phyloP scores from a whole-genome alignment of 352 stramenopile species.

The Globisporangium acanthophoron region DNA sequence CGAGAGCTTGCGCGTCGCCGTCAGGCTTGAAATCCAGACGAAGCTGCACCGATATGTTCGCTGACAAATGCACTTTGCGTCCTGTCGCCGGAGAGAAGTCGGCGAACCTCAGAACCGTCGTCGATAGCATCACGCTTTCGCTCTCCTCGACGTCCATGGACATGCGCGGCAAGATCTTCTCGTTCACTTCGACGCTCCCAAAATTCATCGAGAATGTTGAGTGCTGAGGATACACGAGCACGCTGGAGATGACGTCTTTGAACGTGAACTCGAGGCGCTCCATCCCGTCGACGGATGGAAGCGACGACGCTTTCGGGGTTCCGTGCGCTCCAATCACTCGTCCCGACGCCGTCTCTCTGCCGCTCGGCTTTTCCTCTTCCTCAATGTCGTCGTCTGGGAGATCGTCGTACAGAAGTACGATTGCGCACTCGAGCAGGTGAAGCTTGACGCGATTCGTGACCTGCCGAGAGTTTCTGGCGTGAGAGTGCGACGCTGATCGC shows the following conservation, averaged over 20 bases:
- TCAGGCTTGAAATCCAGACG: slow-evolving; percentile 51
- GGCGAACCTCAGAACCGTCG: slow-evolving; percentile 49
- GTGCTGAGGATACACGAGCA: slow-evolving; percentile 52
- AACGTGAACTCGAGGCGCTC: slow-evolving; percentile 61
- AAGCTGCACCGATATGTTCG: slow-evolving; percentile 63
- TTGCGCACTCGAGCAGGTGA: slow-evolving; percentile 69
- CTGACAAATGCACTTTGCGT: slow-evolving; percentile 54
- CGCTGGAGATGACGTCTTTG: slow-evolving; percentile 70
- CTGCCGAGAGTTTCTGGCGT: slow-evolving; percentile 21
- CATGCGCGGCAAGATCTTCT: slow-evolving; percentile 74
- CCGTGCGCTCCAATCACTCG: slow-evolving; percentile 20
- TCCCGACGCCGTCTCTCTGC: slow-evolving; percentile 13
- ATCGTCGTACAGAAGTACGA: slow-evolving; percentile 80
- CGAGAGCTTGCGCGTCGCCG: slow-evolving; percentile 19
- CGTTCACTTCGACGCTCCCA: slow-evolving; percentile 54
- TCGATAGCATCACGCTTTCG: slow-evolving; percentile 55
- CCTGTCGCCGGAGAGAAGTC: slow-evolving; percentile 54
- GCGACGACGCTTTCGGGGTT: slow-evolving; percentile 22
- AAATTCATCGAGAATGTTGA: slow-evolving; percentile 47
- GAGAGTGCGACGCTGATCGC: slow-evolving; percentile 3
- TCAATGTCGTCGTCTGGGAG: slow-evolving; percentile 49
- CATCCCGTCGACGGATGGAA: slow-evolving; percentile 56
- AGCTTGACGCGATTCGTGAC: slow-evolving; percentile 66
- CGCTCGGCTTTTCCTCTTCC: slow-evolving; percentile 14
- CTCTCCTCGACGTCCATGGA: slow-evolving; percentile 63